Percentiles rank a stretch among this genome's conserved stretches.
Conservation (phyloP, 2,329 filamentous ascomycete species). For the Alternaria sp. region DNA sequence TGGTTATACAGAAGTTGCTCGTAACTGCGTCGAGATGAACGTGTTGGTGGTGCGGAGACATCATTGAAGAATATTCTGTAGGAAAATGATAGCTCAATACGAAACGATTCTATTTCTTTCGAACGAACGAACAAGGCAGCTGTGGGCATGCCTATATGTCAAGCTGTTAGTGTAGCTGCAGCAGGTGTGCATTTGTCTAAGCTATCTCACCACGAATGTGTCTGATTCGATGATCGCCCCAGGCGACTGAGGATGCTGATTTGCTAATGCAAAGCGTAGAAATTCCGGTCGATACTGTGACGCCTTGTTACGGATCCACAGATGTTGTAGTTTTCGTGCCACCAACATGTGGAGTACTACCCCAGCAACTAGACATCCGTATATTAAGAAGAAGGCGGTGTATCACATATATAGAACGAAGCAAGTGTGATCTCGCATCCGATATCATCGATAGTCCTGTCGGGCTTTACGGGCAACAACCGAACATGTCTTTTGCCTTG, state of each 20-base stretch:
- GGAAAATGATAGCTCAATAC: too few relatives aligned
- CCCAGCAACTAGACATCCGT: neutral
- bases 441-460: neutral
- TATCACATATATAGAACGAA: neutral
- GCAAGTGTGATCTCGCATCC: neutral
- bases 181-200: neutral
- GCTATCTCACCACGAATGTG: neutral
- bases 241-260: neutral
- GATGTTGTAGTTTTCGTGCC: neutral
- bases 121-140: neutral
- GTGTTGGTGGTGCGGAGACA: too few relatives aligned
- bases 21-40: too few relatives aligned
- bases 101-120: neutral
- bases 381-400: slow-evolving; percentile 3
- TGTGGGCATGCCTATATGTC: neutral
- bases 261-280: neutral
- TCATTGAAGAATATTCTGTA: too few relatives aligned
- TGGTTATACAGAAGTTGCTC: too few relatives aligned
- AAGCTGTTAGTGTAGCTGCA: neutral
- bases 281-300: slow-evolving; percentile 6
- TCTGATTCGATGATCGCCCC: neutral
- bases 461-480: neutral
- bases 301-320: neutral
- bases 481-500: slow-evolving; percentile 6
- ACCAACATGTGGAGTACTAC: neutral